Evolutionary conservation across 202 grass and related monocot genomes (phyloP).

Genomic region (Bolboschoenoplectus hybrid): DNA sequence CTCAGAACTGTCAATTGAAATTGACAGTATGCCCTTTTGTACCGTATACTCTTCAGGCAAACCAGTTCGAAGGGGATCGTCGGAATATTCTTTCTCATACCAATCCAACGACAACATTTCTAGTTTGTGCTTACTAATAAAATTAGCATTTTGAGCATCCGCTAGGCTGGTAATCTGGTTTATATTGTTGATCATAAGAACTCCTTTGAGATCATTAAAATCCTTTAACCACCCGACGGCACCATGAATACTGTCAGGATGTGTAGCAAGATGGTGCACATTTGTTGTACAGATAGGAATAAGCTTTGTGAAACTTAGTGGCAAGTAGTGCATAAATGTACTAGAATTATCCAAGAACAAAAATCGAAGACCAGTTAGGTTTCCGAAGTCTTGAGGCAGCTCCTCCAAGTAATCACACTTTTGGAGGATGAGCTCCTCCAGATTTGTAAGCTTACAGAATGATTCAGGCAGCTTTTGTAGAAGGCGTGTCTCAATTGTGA

Average conservation of each 20-base stretch:
- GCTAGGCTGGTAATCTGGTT: no score
- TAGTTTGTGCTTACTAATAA: background rate
- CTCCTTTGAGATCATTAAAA: background rate
- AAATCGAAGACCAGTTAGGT: background rate
- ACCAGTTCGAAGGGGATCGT: background rate
- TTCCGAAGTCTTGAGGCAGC: conserved; percentile 8
- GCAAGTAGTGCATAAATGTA: background rate
- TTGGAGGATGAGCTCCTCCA: background rate
- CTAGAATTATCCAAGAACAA: background rate
- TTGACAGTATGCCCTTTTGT: background rate
- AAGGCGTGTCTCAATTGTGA: background rate
- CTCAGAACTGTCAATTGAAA: background rate
- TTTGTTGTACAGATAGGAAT: background rate
- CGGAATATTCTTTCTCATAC: background rate
- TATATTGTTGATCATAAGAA: no score
- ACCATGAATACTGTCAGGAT: background rate
- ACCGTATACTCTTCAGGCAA: background rate
- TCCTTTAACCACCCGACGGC: conserved; percentile 12
- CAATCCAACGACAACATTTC: background rate
- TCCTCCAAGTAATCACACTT: background rate
- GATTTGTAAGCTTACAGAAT: background rate
- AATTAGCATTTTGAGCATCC: no score
- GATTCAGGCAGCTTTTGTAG: background rate
- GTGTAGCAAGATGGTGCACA: background rate
- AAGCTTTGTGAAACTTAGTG: background rate